These are phyloP conservation scores for Colletotrichum sp. DNA, from an alignment of 2,329 filamentous ascomycete species.

Conservation along the genomic window DNA sequence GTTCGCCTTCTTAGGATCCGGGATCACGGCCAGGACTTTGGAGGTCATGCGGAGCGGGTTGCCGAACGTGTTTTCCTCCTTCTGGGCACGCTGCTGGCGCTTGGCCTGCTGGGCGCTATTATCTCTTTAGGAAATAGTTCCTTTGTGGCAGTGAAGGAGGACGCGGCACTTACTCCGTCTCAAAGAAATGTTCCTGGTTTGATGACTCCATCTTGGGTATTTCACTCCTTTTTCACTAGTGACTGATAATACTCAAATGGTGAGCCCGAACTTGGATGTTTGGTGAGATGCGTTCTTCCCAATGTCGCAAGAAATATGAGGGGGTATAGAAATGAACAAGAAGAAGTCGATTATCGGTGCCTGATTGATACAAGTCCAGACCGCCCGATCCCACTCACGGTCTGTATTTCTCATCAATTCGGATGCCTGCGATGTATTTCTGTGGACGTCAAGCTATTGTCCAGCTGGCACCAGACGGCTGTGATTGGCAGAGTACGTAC, in stretches of 20 bases:
- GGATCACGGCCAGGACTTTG: conserved; percentile 79
- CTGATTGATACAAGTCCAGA: background rate
- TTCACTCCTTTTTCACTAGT: background rate
- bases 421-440: conserved; percentile 10
- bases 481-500: background rate
- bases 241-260: background rate
- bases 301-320: background rate
- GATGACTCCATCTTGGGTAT: conserved; percentile 67
- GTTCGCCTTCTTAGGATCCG: conserved; percentile 67
- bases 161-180: conserved; percentile 74
- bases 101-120: conserved; percentile 11
- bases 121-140: conserved; percentile 4
- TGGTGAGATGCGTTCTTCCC: background rate
- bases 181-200: conserved; percentile 86
- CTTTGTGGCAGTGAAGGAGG: background rate
- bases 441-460: background rate
- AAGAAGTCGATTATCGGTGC: background rate
- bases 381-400: background rate
- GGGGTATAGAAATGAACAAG: background rate
- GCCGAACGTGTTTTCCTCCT: conserved; percentile 79
- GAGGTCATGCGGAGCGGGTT: conserved; percentile 80
- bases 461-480: background rate
- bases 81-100: conserved; percentile 52
- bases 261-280: background rate
- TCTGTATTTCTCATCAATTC: conserved; percentile 21